Evolutionary conservation across 169 alveolate species (phyloP), one percentile per base, ranked within the genome.

Genomic region (Miamiensis avidus): DNA sequence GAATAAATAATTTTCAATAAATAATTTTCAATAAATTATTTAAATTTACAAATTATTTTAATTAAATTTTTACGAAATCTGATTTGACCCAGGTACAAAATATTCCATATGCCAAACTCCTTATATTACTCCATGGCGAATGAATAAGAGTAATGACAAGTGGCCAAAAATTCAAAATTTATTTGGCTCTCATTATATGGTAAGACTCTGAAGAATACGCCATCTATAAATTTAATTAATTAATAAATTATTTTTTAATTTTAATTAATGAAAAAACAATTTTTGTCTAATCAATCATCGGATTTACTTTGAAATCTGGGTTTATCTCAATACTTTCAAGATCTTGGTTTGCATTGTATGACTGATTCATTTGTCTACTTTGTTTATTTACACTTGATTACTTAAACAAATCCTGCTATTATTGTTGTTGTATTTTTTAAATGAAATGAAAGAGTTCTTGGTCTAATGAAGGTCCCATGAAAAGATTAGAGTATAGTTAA

Each of bases 401-500:
- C n/a, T n/a, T n/a, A n/a, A n/a, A n/a, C n/a, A n/a, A n/a, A n/a
- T n/a, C n/a, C n/a, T n/a, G n/a, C n/a, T n/a, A n/a, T n/a, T n/a
- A n/a, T n/a, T n/a, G n/a, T n/a, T n/a, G n/a, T n/a, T n/a, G n/a
- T n/a, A n/a, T n/a, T n/a, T n/a, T n/a, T n/a, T n/a, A n/a, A n/a
- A n/a, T n/a, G n/a, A n/a, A n/a, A n/a, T n/a, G n/a, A n/a, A n/a
- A n/a, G n/a, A n/a, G n/a, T n/a, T n/a, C n/a, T n/a, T n/a, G n/a
- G n/a, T n/a, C n/a, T n/a, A n/a, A n/a, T n/a, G n/a, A n/a, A 30
- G 91, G 94, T 0, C 89, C 92, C 1, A 90, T 91, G 83, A 91
- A 85, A 64, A 91, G 78, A 31, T 91, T 75, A 74, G 88, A 76
- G 34, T 88, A 91, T 27, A 91, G 49, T 31, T 81, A 88, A 65